Percentiles rank a stretch among this genome's conserved stretches.
These are phyloP conservation scores for Dactylellina leptospora DNA, from an alignment of 2,329 filamentous ascomycete species.

Conservation along the genomic window DNA sequence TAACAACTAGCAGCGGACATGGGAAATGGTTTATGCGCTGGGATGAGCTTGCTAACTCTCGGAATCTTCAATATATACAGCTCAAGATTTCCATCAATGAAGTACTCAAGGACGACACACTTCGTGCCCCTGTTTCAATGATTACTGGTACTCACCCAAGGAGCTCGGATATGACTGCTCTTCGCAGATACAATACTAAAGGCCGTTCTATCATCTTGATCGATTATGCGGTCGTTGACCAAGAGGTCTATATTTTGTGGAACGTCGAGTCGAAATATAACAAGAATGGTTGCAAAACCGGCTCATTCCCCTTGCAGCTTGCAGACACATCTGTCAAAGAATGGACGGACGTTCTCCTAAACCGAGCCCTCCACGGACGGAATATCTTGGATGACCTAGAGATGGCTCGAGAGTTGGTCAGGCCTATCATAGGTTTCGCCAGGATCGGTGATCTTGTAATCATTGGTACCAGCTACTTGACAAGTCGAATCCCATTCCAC, in stretches of 20 bases:
- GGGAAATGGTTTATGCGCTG: constrained; percentile 10
- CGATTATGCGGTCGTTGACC: constrained; percentile 11
- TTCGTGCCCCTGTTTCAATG: constrained; percentile 7
- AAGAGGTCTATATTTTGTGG: constrained; percentile 25
- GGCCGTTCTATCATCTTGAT: constrained; percentile 20
- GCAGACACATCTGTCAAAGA: neutral
- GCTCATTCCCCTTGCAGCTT: neutral
- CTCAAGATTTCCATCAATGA: neutral
- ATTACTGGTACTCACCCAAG: constrained; percentile 4
- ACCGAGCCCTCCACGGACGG: constrained; percentile 5
- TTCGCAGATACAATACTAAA: constrained; percentile 4
- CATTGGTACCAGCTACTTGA: constrained; percentile 37
- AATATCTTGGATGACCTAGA: neutral
- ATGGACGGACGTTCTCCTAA: constrained; percentile 17
- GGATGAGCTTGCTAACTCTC: neutral
- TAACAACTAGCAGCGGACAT: constrained; percentile 10
- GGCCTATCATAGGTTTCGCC: neutral
- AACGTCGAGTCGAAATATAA: constrained; percentile 22
- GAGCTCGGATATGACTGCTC: constrained; percentile 9
- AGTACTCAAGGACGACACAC: neutral
- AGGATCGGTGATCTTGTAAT: constrained; percentile 29
- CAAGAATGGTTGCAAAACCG: neutral
- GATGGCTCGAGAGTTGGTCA: neutral
- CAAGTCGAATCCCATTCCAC: constrained; percentile 34
- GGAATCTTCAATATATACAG: neutral